Base-by-base conservation (phyloP, 139 green algal genomes). In the Chlamydomonas applanata region DNA sequence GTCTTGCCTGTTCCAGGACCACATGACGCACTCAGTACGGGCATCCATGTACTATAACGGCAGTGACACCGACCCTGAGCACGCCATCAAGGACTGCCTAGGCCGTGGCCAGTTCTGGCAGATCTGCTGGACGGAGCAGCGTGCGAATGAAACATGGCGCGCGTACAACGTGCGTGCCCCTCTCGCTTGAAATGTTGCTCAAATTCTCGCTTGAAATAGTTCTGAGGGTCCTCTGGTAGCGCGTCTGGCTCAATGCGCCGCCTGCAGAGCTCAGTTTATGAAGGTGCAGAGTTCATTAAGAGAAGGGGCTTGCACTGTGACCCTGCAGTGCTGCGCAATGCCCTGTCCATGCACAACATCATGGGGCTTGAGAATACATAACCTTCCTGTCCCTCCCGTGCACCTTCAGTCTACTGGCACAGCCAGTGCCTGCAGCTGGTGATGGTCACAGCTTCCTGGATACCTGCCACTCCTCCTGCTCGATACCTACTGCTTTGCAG, bases 141-240 rank as follows among this genome's bases (percentile, higher is more conserved):
- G 52, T 9, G 53, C 70, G 7, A 54, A 32, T 32, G 70, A 75
- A 33, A 68, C 45, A 5, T 75, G 70, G 70, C 11, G 70, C 16
- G 70, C 70, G 27, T 75, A 75, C 54, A 75, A 75, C 54, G 70
- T 75, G 29, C 13, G 68, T 74, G 25, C 57, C 24, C n/a, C n/a
- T n/a, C n/a, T n/a, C n/a, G n/a, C n/a, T n/a, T n/a, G n/a, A n/a
- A n/a, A n/a, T n/a, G n/a, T n/a, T n/a, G n/a, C n/a, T n/a, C n/a
- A n/a, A n/a, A n/a, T n/a, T n/a, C n/a, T n/a, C n/a, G n/a, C n/a
- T n/a, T n/a, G n/a, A n/a, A n/a, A n/a, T n/a, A n/a, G n/a, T n/a
- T n/a, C n/a, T n/a, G n/a, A n/a, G n/a, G n/a, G n/a, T n/a, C n/a
- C n/a, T n/a, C n/a, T n/a, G n/a, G n/a, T n/a, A n/a, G n/a, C 9